Percentiles rank a stretch among this genome's conserved stretches.
Evolutionary conservation across 495 filamentous ascomycete genomes (phyloP).

Genomic region (Umbilicaria muhlenbergii): DNA sequence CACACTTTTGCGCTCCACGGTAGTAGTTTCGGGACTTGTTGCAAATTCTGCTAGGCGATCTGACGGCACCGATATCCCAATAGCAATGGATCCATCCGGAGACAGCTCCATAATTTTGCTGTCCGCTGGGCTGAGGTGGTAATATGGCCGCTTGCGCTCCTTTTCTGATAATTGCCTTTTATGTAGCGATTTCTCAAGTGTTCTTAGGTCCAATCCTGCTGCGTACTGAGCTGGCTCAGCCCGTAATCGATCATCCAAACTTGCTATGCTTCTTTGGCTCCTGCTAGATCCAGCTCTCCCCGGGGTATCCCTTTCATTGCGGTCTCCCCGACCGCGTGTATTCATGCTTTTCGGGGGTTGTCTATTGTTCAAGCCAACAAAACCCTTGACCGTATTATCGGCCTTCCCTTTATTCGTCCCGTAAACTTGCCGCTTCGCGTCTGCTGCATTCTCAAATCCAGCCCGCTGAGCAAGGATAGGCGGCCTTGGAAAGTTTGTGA

Average conservation of each 20-base stretch:
- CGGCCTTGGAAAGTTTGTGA: constrained; percentile 34
- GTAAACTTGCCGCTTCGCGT: constrained; percentile 1
- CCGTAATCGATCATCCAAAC: no score
- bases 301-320: constrained; percentile 1
- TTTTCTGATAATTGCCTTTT: neutral
- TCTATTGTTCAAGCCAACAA: constrained; percentile 24
- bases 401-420: constrained; percentile 4
- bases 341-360: neutral
- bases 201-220: no score
- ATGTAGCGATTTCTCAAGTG: no score
- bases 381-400: constrained; percentile 4
- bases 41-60: constrained; percentile 34
- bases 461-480: constrained; percentile 11
- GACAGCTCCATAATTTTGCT: constrained; percentile 36
- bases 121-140: neutral
- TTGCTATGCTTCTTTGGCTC: no score
- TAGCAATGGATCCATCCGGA: constrained; percentile 63
- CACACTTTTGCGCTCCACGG: constrained; percentile 21
- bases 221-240: no score
- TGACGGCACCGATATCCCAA: constrained; percentile 57
- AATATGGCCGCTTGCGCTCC: neutral
- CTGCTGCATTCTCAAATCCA: constrained; percentile 2
- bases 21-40: constrained; percentile 35
- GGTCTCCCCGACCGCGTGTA: neutral
- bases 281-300: neutral